Base-by-base conservation (phyloP, 2,329 filamentous ascomycete genomes). In the Paramyrothecium roridum region DNA sequence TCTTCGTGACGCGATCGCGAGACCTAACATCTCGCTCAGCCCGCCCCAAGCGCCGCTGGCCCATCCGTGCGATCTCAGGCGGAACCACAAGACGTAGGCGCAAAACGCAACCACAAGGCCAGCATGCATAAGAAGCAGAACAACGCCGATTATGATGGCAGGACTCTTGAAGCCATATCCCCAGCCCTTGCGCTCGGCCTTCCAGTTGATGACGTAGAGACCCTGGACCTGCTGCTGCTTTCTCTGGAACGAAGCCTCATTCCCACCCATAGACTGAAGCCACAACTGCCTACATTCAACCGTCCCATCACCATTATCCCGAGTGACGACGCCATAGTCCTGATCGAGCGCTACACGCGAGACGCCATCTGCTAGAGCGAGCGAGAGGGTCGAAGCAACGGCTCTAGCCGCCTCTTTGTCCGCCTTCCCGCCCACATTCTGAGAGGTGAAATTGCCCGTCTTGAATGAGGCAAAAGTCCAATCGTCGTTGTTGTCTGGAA, bases 161-260 rank as follows among this genome's bases (percentile, higher is more conserved):
- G 49, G 49, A 12, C 26, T 51, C n/a, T 33, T 30, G 30, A 51
- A 51, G 30, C 49, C 49, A 20, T 51, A 51, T n/a, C 49, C 49
- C 26, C 30, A 51, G 26, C 49, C 49, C n/a, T 22, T 37, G 49
- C 49, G 49, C 26, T 51, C 49, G n/a, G 37, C 49, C 30, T 40
- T 40, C 49, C 49, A 51, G n/a, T 37, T 40, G 30, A 51, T 40
- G 30, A 7, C 16, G 30, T 50, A 50, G 4, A 19, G 13, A 13
- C n/a, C 12, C 37, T 43, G 6, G n/a, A 43, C 13, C 12, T 43
- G 7, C 49, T 33, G 13, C 12, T 19, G 2, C n/a, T 51, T 30
- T 30, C 13, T 37, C 16, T 37, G 16, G 7, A 51, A 30, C 13
- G 19, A 16, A n/a, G n/a, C n/a, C 4, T 33, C 48, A 11, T 23